phyloP scores from a whole-genome alignment of 106 monocot genomes.

The Iris macrosiphon region DNA sequence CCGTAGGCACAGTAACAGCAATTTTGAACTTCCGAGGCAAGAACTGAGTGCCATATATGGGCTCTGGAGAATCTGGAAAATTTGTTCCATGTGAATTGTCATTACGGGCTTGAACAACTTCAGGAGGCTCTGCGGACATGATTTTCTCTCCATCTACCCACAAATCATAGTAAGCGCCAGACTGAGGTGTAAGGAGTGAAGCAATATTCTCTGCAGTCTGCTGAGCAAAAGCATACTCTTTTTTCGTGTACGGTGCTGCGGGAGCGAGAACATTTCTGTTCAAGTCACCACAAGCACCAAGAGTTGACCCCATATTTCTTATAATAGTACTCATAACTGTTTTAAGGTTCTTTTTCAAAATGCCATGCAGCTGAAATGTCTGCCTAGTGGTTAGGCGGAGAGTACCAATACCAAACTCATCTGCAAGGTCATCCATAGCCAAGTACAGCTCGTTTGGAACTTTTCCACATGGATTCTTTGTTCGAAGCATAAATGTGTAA shows the following conservation, averaged over 20 bases:
- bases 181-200: conserved; percentile 84
- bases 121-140: conserved; percentile 88
- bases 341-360: conserved; percentile 86
- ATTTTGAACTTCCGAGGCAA: conserved; percentile 94
- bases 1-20: conserved; percentile 87
- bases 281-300: conserved; percentile 95
- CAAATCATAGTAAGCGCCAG: conserved; percentile 92
- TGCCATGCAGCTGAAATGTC: conserved; percentile 94
- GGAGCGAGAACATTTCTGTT: conserved; percentile 98
- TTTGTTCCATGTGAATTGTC: conserved; percentile 94
- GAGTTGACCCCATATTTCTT: conserved; percentile 93
- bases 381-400: conserved; percentile 93
- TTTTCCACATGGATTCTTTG: conserved; percentile 95
- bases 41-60: conserved; percentile 92
- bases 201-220: conserved; percentile 92
- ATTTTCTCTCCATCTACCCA: conserved; percentile 99
- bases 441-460: conserved; percentile 88
- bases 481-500: conserved; percentile 94
- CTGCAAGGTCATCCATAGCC: conserved; percentile 94
- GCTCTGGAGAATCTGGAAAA: conserved; percentile 86
- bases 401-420: conserved; percentile 95
- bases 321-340: conserved; percentile 84
- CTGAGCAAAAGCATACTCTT: conserved; percentile 82
- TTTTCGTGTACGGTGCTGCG: conserved; percentile 76
- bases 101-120: conserved; percentile 79